A percentile compares a stretch with the other conserved stretches of the same genome.
phyloP scores from a whole-genome alignment of 2,329 filamentous ascomycete genomes.

The Nannizzia gypsea region DNA sequence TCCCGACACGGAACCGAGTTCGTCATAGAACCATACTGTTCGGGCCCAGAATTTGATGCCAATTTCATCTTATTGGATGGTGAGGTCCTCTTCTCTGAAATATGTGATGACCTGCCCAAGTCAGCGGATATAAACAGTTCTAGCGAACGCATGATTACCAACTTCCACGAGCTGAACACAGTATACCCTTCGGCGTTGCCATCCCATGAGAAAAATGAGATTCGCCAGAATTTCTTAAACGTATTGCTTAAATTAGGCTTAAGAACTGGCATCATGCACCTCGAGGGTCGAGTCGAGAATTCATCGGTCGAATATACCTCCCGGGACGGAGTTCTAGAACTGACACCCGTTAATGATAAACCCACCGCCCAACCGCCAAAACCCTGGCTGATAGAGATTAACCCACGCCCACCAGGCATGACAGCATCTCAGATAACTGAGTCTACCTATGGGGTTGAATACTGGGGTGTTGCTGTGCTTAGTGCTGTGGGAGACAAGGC shows the following conservation, averaged over 20 bases:
- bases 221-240: not conserved
- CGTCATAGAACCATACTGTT: conserved; percentile 31
- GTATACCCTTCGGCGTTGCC: not conserved
- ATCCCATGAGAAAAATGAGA: not conserved
- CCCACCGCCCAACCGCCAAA: not conserved
- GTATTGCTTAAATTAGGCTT: not conserved
- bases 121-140: not conserved
- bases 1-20: conserved; percentile 15
- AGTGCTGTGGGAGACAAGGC: conserved; percentile 1
- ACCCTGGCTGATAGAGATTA: conserved; percentile 20
- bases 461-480: conserved; percentile 8
- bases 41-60: conserved; percentile 34
- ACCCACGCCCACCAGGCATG: conserved; percentile 19
- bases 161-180: not conserved
- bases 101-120: conserved; percentile 32
- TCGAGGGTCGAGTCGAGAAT: conserved; percentile 4
- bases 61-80: conserved; percentile 33
- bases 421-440: conserved; percentile 6
- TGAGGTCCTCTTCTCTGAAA: conserved; percentile 31
- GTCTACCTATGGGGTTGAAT: conserved; percentile 19
- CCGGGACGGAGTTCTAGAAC: not conserved
- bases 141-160: not conserved
- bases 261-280: conserved; percentile 5
- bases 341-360: not conserved
- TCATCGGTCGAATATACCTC: not conserved